Percentiles rank a stretch among this genome's conserved stretches.
Evolutionary conservation across 2,329 filamentous ascomycete genomes (phyloP).

Genomic region (Colletotrichum musicola): DNA sequence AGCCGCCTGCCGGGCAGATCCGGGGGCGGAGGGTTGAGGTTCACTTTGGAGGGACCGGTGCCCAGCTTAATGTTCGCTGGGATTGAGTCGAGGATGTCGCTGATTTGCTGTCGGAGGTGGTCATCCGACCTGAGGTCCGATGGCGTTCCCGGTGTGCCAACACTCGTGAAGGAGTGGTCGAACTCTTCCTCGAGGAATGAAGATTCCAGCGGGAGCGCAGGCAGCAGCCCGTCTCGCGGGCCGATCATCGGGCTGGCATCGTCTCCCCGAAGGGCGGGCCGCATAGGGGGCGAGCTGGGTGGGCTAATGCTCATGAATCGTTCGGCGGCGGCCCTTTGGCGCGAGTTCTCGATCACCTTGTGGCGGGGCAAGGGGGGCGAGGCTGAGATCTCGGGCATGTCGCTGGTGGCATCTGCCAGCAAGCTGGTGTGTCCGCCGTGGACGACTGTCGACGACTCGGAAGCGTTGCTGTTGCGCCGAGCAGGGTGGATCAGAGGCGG

Average conservation of each 20-base stretch:
- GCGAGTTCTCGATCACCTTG: constrained; percentile 29
- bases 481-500: constrained; percentile 50
- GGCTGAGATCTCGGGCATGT: constrained; percentile 57
- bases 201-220: constrained; percentile 57
- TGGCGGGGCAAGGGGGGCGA: constrained; percentile 57
- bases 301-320: constrained; percentile 57
- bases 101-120: constrained; percentile 83
- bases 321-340: constrained; percentile 14
- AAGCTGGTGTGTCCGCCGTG: constrained; percentile 53
- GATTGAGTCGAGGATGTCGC: constrained; percentile 80
- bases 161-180: constrained; percentile 54
- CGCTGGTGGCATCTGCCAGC: constrained; percentile 57
- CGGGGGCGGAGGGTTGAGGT: constrained; percentile 71
- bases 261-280: constrained; percentile 20
- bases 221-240: constrained; percentile 42
- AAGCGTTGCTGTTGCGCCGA: constrained; percentile 49
- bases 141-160: constrained; percentile 51
- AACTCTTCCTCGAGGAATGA: constrained; percentile 63
- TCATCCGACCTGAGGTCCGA: constrained; percentile 65
- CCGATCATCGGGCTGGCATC: constrained; percentile 32
- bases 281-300: constrained; percentile 61
- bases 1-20: constrained; percentile 66
- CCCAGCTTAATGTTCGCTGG: constrained; percentile 84
- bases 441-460: constrained; percentile 54
- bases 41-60: constrained; percentile 59